phyloP scores from a whole-genome alignment of 257 asterid species.

The Marsdenia floribunda region DNA sequence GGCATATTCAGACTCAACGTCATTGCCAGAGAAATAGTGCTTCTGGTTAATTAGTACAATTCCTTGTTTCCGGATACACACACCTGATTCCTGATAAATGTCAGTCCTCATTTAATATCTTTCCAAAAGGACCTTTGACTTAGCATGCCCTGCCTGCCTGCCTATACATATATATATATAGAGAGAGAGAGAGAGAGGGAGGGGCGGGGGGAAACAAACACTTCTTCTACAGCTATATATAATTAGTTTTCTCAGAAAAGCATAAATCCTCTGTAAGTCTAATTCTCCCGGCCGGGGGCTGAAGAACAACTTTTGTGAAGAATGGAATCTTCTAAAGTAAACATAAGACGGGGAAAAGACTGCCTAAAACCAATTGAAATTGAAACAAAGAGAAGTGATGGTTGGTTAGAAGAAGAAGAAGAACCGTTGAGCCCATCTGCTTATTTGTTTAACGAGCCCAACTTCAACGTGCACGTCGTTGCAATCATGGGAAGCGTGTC shows the following conservation, averaged over 20 bases:
- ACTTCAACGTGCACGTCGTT: conserved; percentile 24
- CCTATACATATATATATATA: not conserved
- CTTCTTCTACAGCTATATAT: not conserved
- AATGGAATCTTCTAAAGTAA: conserved; percentile 11
- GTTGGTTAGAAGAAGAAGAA: conserved; percentile 17
- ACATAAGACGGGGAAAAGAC: conserved; percentile 22
- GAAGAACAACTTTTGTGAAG: not conserved
- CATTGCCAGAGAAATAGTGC: not conserved
- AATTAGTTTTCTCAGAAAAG: not conserved
- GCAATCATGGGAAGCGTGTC: conserved; percentile 20
- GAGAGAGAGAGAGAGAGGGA: too few species aligned
- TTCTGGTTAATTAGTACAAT: not conserved
- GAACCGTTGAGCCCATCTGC: conserved; percentile 41
- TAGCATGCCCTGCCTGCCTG: not conserved
- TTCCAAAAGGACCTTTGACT: not conserved
- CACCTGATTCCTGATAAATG: not conserved
- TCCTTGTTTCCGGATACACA: too few species aligned
- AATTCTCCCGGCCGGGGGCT: not conserved
- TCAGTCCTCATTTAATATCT: not conserved
- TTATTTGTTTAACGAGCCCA: conserved; percentile 28
- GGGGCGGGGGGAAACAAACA: not conserved
- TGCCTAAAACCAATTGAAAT: conserved; percentile 18
- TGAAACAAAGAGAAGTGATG: conserved; percentile 9
- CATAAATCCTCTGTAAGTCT: not conserved
- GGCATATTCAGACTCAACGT: not conserved